These are phyloP conservation scores for Ophiocordyceps camponoti-saundersi DNA, from an alignment of 2,329 filamentous ascomycete genomes.

Conservation along the genomic window DNA sequence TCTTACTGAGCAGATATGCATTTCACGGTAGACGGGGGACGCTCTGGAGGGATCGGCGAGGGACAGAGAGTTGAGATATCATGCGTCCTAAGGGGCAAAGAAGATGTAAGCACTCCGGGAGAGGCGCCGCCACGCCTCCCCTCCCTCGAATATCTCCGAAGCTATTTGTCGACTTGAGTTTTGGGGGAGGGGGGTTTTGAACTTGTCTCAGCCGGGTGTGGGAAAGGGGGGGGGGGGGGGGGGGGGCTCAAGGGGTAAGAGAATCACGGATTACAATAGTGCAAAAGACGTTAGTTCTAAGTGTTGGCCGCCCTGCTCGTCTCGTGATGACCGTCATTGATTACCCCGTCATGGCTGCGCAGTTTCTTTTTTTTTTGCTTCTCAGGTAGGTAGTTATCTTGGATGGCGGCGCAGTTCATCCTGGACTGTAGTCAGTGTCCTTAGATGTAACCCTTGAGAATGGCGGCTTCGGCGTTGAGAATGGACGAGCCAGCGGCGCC, in stretches of 20 bases:
- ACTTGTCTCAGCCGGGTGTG: neutral
- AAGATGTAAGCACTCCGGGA: neutral
- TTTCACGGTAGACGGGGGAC: neutral
- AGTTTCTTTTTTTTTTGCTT: neutral
- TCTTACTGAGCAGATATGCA: constrained; percentile 1
- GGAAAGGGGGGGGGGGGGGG: neutral
- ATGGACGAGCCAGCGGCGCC: constrained; percentile 94
- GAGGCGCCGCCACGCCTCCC: neutral
- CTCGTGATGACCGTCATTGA: neutral
- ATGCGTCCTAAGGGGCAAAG: too few species aligned
- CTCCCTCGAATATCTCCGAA: neutral
- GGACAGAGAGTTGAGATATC: too few species aligned
- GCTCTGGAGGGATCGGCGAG: neutral
- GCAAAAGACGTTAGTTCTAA: neutral
- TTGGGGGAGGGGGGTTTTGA: neutral
- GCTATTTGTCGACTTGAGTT: too few species aligned
- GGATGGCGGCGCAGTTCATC: neutral
- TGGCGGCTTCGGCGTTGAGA: constrained; percentile 80
- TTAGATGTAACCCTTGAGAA: constrained; percentile 73
- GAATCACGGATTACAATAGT: neutral
- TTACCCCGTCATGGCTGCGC: neutral
- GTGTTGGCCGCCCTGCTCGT: neutral
- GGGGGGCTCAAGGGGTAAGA: neutral
- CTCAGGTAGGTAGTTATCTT: neutral
- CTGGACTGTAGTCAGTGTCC: neutral